Conservation (phyloP, 2,329 filamentous ascomycete genomes). For the Cladosporium sphaerospermum region DNA sequence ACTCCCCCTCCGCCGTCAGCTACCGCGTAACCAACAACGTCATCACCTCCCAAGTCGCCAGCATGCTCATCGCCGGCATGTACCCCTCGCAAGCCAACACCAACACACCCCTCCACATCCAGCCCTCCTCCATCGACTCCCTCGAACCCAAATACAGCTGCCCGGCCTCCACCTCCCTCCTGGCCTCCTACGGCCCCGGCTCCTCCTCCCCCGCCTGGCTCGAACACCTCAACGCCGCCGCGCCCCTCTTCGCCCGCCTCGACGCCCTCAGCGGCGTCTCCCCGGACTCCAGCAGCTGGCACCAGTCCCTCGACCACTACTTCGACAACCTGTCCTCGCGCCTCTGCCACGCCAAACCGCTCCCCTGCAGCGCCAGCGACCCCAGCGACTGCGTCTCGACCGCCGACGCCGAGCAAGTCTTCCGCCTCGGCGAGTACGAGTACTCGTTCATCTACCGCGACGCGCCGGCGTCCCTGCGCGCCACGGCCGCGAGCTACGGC, state of each 20-base stretch:
- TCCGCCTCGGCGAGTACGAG: constrained; percentile 72
- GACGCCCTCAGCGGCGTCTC: constrained; percentile 64
- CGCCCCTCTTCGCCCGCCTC: constrained; percentile 51
- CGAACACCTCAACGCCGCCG: constrained; percentile 54
- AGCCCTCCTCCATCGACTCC: constrained; percentile 57
- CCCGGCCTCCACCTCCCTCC: constrained; percentile 42
- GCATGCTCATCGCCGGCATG: constrained; percentile 69
- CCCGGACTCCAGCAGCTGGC: constrained; percentile 54
- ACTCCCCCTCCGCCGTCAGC: constrained; percentile 42
- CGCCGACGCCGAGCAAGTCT: constrained; percentile 60
- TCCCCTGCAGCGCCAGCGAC: constrained; percentile 59
- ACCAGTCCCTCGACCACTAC: constrained; percentile 71
- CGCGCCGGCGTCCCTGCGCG: constrained; percentile 53
- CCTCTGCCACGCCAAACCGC: constrained; percentile 66
- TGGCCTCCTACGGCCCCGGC: constrained; percentile 41
- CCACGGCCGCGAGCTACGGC: constrained; percentile 58
- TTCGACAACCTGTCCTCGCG: constrained; percentile 76
- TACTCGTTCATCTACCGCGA: constrained; percentile 74
- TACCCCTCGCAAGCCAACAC: constrained; percentile 37
- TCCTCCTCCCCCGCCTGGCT: constrained; percentile 51
- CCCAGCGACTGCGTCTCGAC: constrained; percentile 55
- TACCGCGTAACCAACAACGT: constrained; percentile 76
- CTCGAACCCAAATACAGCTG: constrained; percentile 71
- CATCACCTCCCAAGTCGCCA: constrained; percentile 75
- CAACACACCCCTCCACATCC: constrained; percentile 38